Base-by-base conservation (phyloP, 1,284 basidiomycete species). In the Rhodotorula sp. region DNA sequence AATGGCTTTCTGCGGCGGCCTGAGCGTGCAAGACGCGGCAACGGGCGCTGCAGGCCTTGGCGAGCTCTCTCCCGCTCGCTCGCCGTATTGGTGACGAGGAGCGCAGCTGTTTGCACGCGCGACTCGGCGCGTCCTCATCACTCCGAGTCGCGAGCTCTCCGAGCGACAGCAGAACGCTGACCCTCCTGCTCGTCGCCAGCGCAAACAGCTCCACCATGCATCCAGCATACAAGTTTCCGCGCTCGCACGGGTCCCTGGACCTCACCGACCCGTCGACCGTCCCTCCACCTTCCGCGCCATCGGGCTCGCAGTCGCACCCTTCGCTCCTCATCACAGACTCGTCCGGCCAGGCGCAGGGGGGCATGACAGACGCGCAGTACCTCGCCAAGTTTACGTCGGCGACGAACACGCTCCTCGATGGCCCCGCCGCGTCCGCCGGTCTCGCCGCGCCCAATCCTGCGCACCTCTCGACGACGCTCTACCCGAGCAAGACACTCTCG, bases 271-370 rank as follows among this genome's bases (percentile, higher is more conserved):
- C 65, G 12, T 36, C 50, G 25, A 53, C 39, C n/a, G 51, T 59
- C 27, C 37, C 65, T 61, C 32, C 41, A 37, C 41, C 48, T n/a
- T 29, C 25, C 34, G 53, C 34, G 32, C 32, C 39, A 12, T 61
- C 53, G 21, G 50, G 53, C 53, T 63, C 62, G 29, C 60, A 25
- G 29, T 56, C 60, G 29, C 66, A 61, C 48, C 69, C 69, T 5
- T 60, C 65, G 25, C 63, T 71, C 53, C 65, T 71, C 56, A 63
- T 71, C 51, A 71, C 69, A 36, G 66, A 71, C 57, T 66, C 64
- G 50, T 51, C 51, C 32, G 64, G 69, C 32, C 34, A 71, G n/a
- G 22, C 61, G 51, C 57, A 48, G 22, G 22, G 19, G 22, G 34
- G 34, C 1, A 21, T 58, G 44, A 51, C 39, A 25, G 69, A 70